These are phyloP conservation scores for Malus hybrid DNA, from an alignment of 331 rosid genomes.

Conservation along the genomic window DNA sequence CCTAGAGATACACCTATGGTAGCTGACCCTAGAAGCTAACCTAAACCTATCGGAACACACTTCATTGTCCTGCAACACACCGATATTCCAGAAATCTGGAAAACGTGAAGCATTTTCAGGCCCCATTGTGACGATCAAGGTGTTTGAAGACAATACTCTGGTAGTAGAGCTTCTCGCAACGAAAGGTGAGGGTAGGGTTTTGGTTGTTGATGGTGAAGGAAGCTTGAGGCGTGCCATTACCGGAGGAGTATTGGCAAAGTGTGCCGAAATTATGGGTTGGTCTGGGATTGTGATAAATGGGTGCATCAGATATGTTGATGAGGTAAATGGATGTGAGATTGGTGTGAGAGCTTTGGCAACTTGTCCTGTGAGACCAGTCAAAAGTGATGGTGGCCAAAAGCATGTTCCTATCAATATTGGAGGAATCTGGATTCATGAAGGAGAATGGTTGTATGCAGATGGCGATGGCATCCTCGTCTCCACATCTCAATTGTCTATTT, in stretches of 20 bases:
- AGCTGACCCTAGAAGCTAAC: no score
- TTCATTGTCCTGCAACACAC: neutral
- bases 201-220: slow-evolving; percentile 26
- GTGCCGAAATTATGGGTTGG: slow-evolving; percentile 52
- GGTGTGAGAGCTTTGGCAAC: slow-evolving; percentile 59
- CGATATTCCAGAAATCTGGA: slow-evolving; percentile 13
- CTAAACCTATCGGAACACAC: no score
- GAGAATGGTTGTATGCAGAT: slow-evolving; percentile 70
- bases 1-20: no score
- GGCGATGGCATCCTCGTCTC: slow-evolving; percentile 9
- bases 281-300: slow-evolving; percentile 58
- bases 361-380: slow-evolving; percentile 41
- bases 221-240: slow-evolving; percentile 22
- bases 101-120: slow-evolving; percentile 13
- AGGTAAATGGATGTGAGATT: slow-evolving; percentile 48
- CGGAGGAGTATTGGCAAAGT: slow-evolving; percentile 16
- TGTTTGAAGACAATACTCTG: slow-evolving; percentile 10
- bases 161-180: slow-evolving; percentile 19
- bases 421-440: slow-evolving; percentile 40
- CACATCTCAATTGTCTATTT: neutral
- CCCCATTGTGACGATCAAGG: slow-evolving; percentile 9
- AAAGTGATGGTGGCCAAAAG: slow-evolving; percentile 41
- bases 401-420: slow-evolving; percentile 39
- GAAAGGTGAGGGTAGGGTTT: slow-evolving; percentile 20
- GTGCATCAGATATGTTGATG: slow-evolving; percentile 62